Evolutionary conservation across 2,329 filamentous ascomycete genomes (phyloP).

Genomic region (Cercospora canescens): DNA sequence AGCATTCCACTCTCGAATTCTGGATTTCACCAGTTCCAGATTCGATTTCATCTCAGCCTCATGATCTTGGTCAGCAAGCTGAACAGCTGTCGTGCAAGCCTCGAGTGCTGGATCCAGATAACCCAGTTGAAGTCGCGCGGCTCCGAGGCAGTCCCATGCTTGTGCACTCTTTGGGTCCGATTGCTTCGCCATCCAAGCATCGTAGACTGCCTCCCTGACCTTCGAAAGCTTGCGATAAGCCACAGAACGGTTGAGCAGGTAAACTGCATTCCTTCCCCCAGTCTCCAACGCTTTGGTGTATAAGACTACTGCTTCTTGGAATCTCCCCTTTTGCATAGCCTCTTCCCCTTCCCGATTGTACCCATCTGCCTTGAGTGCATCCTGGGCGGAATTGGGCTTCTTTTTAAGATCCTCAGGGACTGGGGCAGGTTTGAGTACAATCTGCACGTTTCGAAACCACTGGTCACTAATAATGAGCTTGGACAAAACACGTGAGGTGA

Average conservation of each 20-base stretch:
- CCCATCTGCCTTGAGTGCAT: neutral
- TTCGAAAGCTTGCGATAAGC: neutral
- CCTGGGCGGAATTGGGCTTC: neutral
- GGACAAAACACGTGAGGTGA: neutral
- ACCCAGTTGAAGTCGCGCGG: neutral
- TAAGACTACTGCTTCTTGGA: neutral
- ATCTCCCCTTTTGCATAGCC: neutral
- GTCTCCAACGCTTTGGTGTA: neutral
- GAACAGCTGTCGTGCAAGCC: neutral
- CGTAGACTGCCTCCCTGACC: neutral
- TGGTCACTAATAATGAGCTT: neutral
- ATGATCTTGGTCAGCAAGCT: neutral
- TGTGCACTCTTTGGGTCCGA: neutral
- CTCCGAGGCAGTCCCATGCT: neutral
- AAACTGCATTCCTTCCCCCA: neutral
- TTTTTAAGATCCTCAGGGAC: neutral
- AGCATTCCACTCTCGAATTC: neutral
- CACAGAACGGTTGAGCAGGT: neutral
- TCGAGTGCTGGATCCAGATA: neutral
- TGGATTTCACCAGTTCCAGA: neutral
- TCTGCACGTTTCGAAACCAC: neutral
- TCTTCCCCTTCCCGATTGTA: neutral
- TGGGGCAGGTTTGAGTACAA: neutral
- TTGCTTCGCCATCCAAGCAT: neutral
- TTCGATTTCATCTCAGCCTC: neutral